Percentiles rank a stretch among this genome's conserved stretches.
These are phyloP conservation scores for Knufia fluminis DNA, from an alignment of 2,329 filamentous ascomycete genomes.

Conservation along the genomic window DNA sequence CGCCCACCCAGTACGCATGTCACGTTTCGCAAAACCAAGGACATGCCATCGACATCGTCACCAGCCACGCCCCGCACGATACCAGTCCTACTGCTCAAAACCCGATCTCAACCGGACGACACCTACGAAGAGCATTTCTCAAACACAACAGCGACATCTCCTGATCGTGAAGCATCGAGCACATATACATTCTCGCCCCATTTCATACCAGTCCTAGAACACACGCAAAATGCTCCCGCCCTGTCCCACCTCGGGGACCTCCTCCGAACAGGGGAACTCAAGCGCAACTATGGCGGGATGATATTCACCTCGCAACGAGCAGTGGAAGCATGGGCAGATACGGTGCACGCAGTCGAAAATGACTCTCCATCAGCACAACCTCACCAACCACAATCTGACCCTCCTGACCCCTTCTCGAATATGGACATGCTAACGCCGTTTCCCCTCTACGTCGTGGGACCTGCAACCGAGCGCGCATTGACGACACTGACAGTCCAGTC, in stretches of 20 bases:
- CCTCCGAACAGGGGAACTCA: conserved; percentile 28
- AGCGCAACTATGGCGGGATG: conserved; percentile 35
- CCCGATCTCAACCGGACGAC: conserved; percentile 37
- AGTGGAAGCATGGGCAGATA: conserved; percentile 36
- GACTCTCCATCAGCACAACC: background rate
- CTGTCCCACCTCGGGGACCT: conserved; percentile 29
- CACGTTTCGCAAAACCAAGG: no score
- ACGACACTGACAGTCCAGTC: conserved; percentile 29
- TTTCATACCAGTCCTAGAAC: conserved; percentile 40
- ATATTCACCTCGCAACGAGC: conserved; percentile 43
- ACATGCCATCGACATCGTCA: background rate
- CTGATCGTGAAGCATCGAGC: conserved; percentile 4
- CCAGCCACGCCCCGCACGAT: conserved; percentile 1
- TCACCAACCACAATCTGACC: background rate
- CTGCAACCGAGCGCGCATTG: conserved; percentile 56
- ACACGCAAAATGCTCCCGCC: conserved; percentile 32
- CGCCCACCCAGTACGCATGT: no score
- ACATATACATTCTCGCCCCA: conserved; percentile 14
- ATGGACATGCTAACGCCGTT: conserved; percentile 18
- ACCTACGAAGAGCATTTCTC: conserved; percentile 37
- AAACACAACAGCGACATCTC: conserved; percentile 14
- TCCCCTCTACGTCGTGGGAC: conserved; percentile 40
- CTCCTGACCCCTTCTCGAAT: background rate
- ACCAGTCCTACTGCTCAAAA: conserved; percentile 41
- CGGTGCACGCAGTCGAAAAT: conserved; percentile 26